phyloP scores from a whole-genome alignment of 345 rosid species.

The Adansonia digitata region DNA sequence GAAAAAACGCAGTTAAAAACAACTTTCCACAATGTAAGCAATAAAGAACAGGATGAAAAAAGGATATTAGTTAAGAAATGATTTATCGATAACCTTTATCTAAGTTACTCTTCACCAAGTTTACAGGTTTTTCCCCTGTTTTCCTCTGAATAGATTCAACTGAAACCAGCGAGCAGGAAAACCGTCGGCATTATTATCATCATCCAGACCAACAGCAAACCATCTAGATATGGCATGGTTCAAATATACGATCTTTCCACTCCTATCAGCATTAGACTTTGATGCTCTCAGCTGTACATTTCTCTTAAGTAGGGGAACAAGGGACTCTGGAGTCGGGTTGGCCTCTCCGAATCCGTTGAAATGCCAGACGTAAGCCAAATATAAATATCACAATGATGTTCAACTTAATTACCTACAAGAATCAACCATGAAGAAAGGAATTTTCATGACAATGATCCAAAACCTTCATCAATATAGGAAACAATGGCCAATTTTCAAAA shows the following conservation, averaged over 20 bases:
- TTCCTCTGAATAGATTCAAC: constrained; percentile 23
- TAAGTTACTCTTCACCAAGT: constrained; percentile 28
- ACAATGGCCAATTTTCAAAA: neutral
- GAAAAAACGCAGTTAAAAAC: neutral
- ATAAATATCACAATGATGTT: too few species aligned
- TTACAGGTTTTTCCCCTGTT: constrained; percentile 28
- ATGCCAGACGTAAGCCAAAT: constrained; percentile 59
- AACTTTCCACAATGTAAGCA: constrained; percentile 6
- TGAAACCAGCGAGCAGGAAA: constrained; percentile 27
- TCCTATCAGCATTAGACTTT: constrained; percentile 5
- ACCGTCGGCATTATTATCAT: constrained; percentile 28
- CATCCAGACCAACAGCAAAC: constrained; percentile 45
- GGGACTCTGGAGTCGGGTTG: constrained; percentile 32
- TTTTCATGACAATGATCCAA: neutral
- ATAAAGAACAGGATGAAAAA: neutral
- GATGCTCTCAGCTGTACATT: constrained; percentile 20
- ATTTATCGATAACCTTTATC: constrained; percentile 24
- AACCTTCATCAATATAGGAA: neutral
- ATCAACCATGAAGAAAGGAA: neutral
- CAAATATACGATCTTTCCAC: constrained; percentile 34
- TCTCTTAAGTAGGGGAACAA: constrained; percentile 26
- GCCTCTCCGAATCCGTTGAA: constrained; percentile 23
- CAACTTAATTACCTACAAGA: neutral
- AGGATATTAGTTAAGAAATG: neutral
- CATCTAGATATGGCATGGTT: constrained; percentile 32